Percentiles rank a stretch among this genome's conserved stretches.
Conservation (phyloP, 1,139 yeast species). For the Yamadazyma pseudoaaseri region DNA sequence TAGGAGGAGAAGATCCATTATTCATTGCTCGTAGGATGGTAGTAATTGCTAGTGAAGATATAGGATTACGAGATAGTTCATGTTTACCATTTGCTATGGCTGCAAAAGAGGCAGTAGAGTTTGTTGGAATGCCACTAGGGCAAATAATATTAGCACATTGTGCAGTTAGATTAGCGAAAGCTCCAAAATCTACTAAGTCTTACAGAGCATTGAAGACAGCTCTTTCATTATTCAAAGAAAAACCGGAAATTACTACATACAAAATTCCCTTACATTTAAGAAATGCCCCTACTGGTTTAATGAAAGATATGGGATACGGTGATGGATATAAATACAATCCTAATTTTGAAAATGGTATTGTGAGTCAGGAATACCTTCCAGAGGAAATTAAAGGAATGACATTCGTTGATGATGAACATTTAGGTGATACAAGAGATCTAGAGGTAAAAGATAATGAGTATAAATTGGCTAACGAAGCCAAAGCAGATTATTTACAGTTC, state of each 20-base stretch:
- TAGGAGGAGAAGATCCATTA: constrained; percentile 91
- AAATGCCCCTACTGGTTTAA: constrained; percentile 89
- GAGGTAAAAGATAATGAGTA: constrained; percentile 23
- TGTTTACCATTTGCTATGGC: constrained; percentile 87
- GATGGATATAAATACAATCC: constrained; percentile 89
- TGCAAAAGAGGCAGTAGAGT: constrained; percentile 82
- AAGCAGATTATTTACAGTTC: constrained; percentile 26
- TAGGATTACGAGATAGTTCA: constrained; percentile 78
- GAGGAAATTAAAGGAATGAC: constrained; percentile 34
- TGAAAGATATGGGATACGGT: constrained; percentile 87
- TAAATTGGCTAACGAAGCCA: constrained; percentile 21
- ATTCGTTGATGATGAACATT: constrained; percentile 40
- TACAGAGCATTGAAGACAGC: constrained; percentile 76
- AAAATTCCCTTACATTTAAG: constrained; percentile 80
- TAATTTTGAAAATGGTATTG: constrained; percentile 65
- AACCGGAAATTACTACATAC: constrained; percentile 62
- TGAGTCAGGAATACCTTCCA: constrained; percentile 71
- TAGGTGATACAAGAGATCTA: constrained; percentile 30
- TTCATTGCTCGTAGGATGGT: constrained; percentile 92
- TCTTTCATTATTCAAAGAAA: constrained; percentile 53
- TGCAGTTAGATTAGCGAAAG: constrained; percentile 81
- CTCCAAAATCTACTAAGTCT: constrained; percentile 81
- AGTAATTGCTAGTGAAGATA: constrained; percentile 87
- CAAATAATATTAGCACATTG: constrained; percentile 90
- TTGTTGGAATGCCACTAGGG: constrained; percentile 96